phyloP scores from a whole-genome alignment of 345 rosid species.

The Erucastrum elatum region DNA sequence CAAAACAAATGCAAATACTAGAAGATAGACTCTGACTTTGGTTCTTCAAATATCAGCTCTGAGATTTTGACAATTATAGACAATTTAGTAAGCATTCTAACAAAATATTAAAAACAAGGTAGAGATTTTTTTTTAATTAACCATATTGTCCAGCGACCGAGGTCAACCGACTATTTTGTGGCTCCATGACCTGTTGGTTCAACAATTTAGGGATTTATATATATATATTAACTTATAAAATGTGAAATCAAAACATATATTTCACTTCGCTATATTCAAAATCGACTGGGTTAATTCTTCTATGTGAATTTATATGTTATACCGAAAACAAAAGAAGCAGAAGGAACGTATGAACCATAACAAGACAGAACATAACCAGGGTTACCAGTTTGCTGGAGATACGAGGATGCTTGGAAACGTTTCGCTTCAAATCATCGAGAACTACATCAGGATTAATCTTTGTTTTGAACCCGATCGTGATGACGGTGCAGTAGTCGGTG shows the following conservation, averaged over 20 bases:
- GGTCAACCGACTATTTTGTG: too few species aligned
- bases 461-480: conserved; percentile 48
- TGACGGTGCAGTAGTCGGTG: conserved; percentile 32
- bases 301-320: neutral
- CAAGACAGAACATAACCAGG: neutral
- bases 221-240: too few species aligned
- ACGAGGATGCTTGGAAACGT: conserved; percentile 72
- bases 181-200: too few species aligned
- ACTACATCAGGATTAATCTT: conserved; percentile 42
- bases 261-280: too few species aligned
- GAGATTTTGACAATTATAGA: too few species aligned
- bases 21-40: neutral
- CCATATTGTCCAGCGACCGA: too few species aligned
- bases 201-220: too few species aligned
- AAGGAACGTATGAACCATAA: neutral
- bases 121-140: too few species aligned
- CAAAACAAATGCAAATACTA: neutral
- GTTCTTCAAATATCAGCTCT: too few species aligned
- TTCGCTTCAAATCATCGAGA: conserved; percentile 46
- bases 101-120: too few species aligned
- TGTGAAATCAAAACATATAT: too few species aligned
- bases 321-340: neutral
- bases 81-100: too few species aligned
- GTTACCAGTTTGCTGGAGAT: conserved; percentile 64
- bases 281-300: neutral